Evolutionary conservation across 306 rosid genomes (phyloP).

Genomic region (Rubus idaeus): DNA sequence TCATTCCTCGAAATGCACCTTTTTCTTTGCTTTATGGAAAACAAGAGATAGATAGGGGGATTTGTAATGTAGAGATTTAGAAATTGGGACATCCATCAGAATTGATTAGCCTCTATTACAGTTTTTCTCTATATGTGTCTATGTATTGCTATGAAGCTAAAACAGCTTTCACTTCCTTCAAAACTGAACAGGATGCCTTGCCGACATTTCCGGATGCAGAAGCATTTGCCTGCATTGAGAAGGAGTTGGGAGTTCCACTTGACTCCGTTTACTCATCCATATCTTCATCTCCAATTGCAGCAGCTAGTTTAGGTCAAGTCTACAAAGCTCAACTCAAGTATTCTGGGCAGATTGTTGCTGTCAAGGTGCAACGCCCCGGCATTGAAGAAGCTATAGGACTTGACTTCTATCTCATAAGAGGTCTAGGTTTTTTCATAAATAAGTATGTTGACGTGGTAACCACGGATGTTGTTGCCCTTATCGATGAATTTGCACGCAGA

Average conservation of each 20-base stretch:
- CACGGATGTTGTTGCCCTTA: slow-evolving; percentile 79
- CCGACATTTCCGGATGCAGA: slow-evolving; percentile 83
- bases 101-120: background rate
- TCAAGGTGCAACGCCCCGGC: slow-evolving; percentile 94
- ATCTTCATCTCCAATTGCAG: slow-evolving; percentile 84
- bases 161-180: slow-evolving; percentile 22
- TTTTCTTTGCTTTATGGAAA: background rate
- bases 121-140: slow-evolving; percentile 14
- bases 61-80: too few species aligned
- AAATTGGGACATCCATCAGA: too few species aligned
- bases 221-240: slow-evolving; percentile 88
- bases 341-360: slow-evolving; percentile 76
- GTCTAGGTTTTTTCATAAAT: slow-evolving; percentile 71
- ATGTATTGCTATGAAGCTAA: slow-evolving; percentile 21
- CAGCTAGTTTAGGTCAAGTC: slow-evolving; percentile 98
- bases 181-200: slow-evolving; percentile 72
- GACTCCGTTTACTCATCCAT: slow-evolving; percentile 71
- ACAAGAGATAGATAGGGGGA: background rate
- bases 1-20: background rate
- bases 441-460: slow-evolving; percentile 74
- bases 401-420: slow-evolving; percentile 84
- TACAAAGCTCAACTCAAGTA: slow-evolving; percentile 72
- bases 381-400: slow-evolving; percentile 91
- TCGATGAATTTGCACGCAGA: slow-evolving; percentile 89
- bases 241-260: slow-evolving; percentile 64